Evolutionary conservation across 306 rosid species (phyloP), one percentile per base, ranked within the genome.

Genomic region (Quercus glauca): DNA sequence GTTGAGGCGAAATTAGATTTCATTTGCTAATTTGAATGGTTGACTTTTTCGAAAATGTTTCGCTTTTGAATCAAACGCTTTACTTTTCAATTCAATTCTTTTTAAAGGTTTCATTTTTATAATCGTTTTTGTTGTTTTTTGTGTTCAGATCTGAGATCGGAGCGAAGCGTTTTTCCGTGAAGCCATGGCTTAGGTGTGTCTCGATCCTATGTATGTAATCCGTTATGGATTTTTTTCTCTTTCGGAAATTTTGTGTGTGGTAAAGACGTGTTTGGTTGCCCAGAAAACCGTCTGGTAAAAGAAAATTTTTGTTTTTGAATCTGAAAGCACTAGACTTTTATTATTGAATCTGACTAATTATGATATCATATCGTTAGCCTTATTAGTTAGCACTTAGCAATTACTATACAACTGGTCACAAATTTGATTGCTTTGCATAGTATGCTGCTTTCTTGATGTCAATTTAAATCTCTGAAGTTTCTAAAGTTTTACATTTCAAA

Each of bases 181-280:
- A 37, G 2, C 9, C 80, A 93, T 93, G 97, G 90, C 92, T 81
- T 87, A 91, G 90, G 94, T 87, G 83, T 84, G 96, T 85, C 4
- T n/a, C 1, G 12, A 19, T 33, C 0, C 19, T 33, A 45, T 43
- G 51, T 11, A 43, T 10, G 14, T 43, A 1, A 18, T 64, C 21
- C 29, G 51, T 64, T 64, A 5, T 17, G 1, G 20, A 5, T 61
- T 5, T 26, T 26, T 8, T 18, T 7, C 6, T 0, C 4, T 1
- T 21, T 12, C 2, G 1, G 29, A 1, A 58, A 10, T 1, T 59
- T 2, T 9, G 0, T 7, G 8, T 59, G 14, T 5, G 67, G 18
- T 63, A 14, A 18, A 25, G 26, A 4, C 28, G 41, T 29, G n/a
- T 14, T 63, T 63, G 69, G n/a, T 14, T 31, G 49, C 13, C 11